phyloP scores from a whole-genome alignment of 2,329 filamentous ascomycete species.

The Ascochyta koolunga region DNA sequence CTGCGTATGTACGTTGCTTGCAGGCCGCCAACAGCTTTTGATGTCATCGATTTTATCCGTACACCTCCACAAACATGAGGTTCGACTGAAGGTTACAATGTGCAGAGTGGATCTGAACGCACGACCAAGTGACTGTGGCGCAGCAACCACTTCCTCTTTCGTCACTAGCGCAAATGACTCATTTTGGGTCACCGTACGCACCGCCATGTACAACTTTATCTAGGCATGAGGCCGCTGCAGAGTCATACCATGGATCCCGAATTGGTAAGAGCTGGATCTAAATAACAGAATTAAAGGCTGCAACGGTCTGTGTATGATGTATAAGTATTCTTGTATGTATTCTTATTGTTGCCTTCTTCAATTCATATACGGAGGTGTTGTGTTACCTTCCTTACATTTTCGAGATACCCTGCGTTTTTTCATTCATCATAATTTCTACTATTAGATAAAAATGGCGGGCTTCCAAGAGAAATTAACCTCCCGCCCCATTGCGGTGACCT shows the following conservation, averaged over 20 bases:
- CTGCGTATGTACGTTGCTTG: no score
- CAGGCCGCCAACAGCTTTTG: no score
- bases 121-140: constrained; percentile 14
- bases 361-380: not conserved
- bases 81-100: not conserved
- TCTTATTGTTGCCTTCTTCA: not conserved
- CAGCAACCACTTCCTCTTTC: constrained; percentile 6
- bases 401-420: constrained; percentile 16
- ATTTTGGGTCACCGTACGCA: constrained; percentile 26
- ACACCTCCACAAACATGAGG: not conserved
- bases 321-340: constrained; percentile 2
- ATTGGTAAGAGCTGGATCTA: not conserved
- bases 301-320: not conserved
- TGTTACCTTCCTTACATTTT: not conserved
- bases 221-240: not conserved
- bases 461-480: constrained; percentile 2
- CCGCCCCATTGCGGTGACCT: constrained; percentile 39
- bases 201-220: not conserved
- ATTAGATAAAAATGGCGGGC: constrained; percentile 25
- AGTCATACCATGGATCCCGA: constrained; percentile 23
- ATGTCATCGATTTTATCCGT: no score
- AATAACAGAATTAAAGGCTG: not conserved
- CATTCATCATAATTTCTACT: not conserved
- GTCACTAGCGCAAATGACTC: constrained; percentile 34
- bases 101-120: not conserved